A percentile compares a stretch with the other conserved stretches of the same genome.
Evolutionary conservation across 2,329 filamentous ascomycete genomes (phyloP).

Genomic region (Arthrinium puccinioides): DNA sequence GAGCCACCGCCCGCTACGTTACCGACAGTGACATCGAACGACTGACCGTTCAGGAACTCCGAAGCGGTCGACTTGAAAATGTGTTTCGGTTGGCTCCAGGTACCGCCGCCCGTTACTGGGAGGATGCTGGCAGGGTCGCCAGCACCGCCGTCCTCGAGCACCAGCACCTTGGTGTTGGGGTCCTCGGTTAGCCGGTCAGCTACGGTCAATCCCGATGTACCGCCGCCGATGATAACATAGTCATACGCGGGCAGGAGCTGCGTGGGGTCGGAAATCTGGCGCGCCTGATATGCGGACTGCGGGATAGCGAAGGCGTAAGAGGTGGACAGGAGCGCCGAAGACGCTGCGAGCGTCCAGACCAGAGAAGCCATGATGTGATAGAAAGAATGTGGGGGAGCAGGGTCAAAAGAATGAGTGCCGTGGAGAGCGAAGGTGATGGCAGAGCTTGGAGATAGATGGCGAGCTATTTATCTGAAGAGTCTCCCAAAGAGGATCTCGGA

Average conservation of each 20-base stretch:
- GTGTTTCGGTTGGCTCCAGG: neutral
- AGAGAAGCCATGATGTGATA: neutral
- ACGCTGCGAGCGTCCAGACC: neutral
- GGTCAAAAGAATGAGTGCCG: neutral
- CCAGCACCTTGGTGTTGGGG: slow-evolving; percentile 17
- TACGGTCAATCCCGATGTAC: slow-evolving; percentile 18
- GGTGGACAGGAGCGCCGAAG: neutral
- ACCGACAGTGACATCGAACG: slow-evolving; percentile 13
- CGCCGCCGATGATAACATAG: slow-evolving; percentile 20
- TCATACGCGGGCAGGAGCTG: slow-evolving; percentile 13
- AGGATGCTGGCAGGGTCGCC: slow-evolving; percentile 9
- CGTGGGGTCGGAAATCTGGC: neutral
- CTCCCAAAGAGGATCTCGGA: no score
- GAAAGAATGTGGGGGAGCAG: neutral
- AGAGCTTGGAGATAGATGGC: no score
- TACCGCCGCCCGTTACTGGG: neutral
- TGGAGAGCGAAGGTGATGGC: no score
- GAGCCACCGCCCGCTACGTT: slow-evolving; percentile 21
- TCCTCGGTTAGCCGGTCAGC: slow-evolving; percentile 20
- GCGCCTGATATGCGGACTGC: neutral
- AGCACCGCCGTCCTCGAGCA: slow-evolving; percentile 17
- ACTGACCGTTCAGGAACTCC: slow-evolving; percentile 14
- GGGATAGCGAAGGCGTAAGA: neutral
- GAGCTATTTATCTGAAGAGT: no score
- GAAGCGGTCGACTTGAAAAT: slow-evolving; percentile 17